phyloP scores from a whole-genome alignment of 2,329 filamentous ascomycete species.

The Zalaria sp. region DNA sequence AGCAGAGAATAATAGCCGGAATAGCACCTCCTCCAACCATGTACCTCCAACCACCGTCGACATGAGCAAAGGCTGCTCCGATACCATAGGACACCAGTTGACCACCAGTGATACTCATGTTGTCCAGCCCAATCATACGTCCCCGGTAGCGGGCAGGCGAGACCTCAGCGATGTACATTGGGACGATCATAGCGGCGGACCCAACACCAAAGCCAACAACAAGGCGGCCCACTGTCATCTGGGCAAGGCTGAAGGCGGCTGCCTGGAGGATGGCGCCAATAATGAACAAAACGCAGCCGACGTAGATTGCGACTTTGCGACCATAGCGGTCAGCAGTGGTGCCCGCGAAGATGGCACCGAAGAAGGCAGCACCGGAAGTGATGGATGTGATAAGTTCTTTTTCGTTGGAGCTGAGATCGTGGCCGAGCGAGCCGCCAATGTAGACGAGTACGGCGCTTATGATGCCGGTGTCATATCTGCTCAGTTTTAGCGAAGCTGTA shows the following conservation, averaged over 20 bases:
- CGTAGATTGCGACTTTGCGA: slow-evolving; percentile 26
- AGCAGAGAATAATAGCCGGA: slow-evolving; percentile 30
- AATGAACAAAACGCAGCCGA: slow-evolving; percentile 26
- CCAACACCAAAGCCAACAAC: slow-evolving; percentile 37
- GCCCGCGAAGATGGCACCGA: slow-evolving; percentile 24
- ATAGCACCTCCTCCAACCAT: slow-evolving; percentile 36
- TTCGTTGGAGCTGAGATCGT: slow-evolving; percentile 26
- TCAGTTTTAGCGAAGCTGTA: background rate
- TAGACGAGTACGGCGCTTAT: slow-evolving; percentile 32
- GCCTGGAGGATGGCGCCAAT: slow-evolving; percentile 21
- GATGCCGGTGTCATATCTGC: slow-evolving; percentile 32
- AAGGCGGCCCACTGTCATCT: slow-evolving; percentile 31
- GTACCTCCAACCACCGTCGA: slow-evolving; percentile 31
- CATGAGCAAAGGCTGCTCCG: slow-evolving; percentile 18
- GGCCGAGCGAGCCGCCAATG: slow-evolving; percentile 24
- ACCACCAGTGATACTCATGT: slow-evolving; percentile 24
- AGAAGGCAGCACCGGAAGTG: slow-evolving; percentile 33
- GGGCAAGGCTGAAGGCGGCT: slow-evolving; percentile 18
- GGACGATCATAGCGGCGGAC: slow-evolving; percentile 31
- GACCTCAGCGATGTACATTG: slow-evolving; percentile 35
- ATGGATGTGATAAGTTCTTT: slow-evolving; percentile 39
- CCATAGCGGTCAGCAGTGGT: slow-evolving; percentile 23
- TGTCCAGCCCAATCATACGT: slow-evolving; percentile 34
- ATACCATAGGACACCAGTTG: slow-evolving; percentile 17
- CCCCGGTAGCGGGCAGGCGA: slow-evolving; percentile 36